phyloP scores from a whole-genome alignment of 176 grass and related monocot species.

The Triticum urartu region DNA sequence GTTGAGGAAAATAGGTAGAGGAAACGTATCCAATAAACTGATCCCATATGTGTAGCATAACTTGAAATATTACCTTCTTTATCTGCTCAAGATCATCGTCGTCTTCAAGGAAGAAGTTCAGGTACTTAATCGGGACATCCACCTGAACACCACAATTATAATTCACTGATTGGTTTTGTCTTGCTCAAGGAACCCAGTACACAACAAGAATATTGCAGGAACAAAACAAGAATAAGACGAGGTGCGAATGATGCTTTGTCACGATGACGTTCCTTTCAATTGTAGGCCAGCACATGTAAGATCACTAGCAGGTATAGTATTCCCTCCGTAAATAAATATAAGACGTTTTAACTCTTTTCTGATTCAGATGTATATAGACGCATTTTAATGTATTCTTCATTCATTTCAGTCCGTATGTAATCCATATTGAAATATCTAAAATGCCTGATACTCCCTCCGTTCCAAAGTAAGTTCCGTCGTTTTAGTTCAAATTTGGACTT shows the following conservation, averaged over 20 bases:
- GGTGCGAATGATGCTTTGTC: neutral
- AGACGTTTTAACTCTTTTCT: too few species aligned
- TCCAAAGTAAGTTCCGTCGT: too few species aligned
- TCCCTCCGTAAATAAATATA: too few species aligned
- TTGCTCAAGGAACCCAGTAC: neutral
- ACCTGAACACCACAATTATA: conserved; percentile 49
- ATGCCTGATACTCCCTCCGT: too few species aligned
- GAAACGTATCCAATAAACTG: neutral
- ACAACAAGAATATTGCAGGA: neutral
- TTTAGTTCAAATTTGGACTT: too few species aligned
- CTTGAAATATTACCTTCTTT: conserved; percentile 58
- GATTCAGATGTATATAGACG: too few species aligned
- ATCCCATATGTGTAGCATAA: neutral
- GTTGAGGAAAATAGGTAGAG: conserved; percentile 2
- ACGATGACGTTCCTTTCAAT: too few species aligned
- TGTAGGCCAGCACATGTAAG: too few species aligned
- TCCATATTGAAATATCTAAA: too few species aligned
- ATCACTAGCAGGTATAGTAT: too few species aligned
- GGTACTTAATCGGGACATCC: conserved; percentile 85
- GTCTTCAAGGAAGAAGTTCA: conserved; percentile 97
- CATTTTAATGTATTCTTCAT: too few species aligned
- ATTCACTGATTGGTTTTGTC: neutral
- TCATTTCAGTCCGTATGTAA: too few species aligned
- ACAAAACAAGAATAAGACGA: neutral
- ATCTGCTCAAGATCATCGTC: conserved; percentile 68